A percentile compares a stretch with the other conserved stretches of the same genome.
These are phyloP conservation scores for Ampelomyces quisqualis DNA, from an alignment of 2,329 filamentous ascomycete genomes.

Conservation along the genomic window DNA sequence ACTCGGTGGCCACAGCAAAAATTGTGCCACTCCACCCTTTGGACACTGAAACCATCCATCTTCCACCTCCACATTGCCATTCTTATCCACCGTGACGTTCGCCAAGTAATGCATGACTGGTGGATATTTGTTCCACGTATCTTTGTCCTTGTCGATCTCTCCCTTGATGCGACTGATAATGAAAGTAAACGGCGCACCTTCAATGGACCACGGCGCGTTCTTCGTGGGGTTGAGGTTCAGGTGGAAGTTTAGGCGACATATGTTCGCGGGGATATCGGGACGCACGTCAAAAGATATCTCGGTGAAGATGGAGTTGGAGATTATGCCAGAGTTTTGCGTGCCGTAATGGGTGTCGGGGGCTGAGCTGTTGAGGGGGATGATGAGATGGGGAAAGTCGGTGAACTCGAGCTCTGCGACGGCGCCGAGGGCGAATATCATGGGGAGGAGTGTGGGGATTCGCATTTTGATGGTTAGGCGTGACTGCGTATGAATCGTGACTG, in stretches of 20 bases:
- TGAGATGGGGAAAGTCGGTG: slow-evolving; percentile 35
- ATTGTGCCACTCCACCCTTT: slow-evolving; percentile 28
- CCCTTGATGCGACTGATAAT: slow-evolving; percentile 25
- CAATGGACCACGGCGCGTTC: slow-evolving; percentile 22
- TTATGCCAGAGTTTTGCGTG: slow-evolving; percentile 17
- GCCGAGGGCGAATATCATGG: slow-evolving; percentile 18
- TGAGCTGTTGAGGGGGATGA: slow-evolving; percentile 33
- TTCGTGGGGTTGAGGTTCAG: slow-evolving; percentile 22
- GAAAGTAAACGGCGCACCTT: slow-evolving; percentile 27
- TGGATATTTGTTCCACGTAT: slow-evolving; percentile 33
- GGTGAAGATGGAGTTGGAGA: slow-evolving; percentile 17
- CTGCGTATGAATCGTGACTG: no score
- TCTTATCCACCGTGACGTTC: slow-evolving; percentile 17
- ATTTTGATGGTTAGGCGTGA: slow-evolving; percentile 20
- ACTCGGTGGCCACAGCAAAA: slow-evolving; percentile 26
- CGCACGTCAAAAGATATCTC: slow-evolving; percentile 38
- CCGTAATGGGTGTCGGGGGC: slow-evolving; percentile 20
- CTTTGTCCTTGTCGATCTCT: slow-evolving; percentile 28
- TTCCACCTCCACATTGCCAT: slow-evolving; percentile 10
- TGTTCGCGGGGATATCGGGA: slow-evolving; percentile 17
- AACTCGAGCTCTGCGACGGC: slow-evolving; percentile 15
- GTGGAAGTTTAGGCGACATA: slow-evolving; percentile 30
- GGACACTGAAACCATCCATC: slow-evolving; percentile 25
- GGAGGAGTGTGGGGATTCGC: slow-evolving; percentile 21
- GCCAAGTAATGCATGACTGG: slow-evolving; percentile 15